Percentiles rank a stretch among this genome's conserved stretches.
These are phyloP conservation scores for Aegilops sharonensis DNA, from an alignment of 176 grass and related monocot species.

Conservation along the genomic window DNA sequence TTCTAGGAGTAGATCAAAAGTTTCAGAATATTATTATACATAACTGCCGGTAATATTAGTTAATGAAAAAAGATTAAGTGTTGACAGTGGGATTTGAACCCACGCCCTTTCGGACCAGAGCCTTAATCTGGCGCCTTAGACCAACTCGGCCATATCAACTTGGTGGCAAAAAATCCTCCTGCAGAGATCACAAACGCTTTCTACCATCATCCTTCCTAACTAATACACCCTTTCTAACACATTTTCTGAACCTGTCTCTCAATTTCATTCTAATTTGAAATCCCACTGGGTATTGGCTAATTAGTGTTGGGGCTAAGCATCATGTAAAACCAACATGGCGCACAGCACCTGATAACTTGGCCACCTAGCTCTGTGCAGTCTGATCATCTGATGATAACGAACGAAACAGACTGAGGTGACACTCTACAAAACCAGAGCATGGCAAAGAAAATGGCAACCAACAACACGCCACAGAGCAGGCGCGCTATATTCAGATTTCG, in stretches of 20 bases:
- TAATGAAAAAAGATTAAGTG: not conserved
- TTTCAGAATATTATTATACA: too few relatives aligned
- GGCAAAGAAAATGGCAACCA: not conserved
- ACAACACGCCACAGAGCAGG: not conserved
- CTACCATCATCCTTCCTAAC: not conserved
- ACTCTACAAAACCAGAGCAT: not conserved
- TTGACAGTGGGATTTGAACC: slow-evolving; percentile 64
- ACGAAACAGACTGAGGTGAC: not conserved
- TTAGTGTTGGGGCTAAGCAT: not conserved
- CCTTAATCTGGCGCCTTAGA: slow-evolving; percentile 88
- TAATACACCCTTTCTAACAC: not conserved
- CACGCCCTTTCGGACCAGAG: slow-evolving; percentile 79
- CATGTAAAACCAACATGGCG: not conserved
- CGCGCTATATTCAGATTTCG: too few relatives aligned
- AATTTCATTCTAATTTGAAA: not conserved
- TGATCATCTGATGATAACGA: not conserved
- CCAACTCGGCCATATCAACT: slow-evolving; percentile 88
- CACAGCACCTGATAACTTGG: not conserved
- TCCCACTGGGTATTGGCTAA: too few relatives aligned
- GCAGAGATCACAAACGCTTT: too few relatives aligned
- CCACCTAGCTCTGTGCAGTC: not conserved
- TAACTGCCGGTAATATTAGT: too few relatives aligned
- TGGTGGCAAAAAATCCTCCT: not conserved
- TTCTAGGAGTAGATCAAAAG: too few relatives aligned
- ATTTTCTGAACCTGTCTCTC: not conserved